Base-by-base conservation (phyloP, 2,329 filamentous ascomycete genomes). In the Sclerotinia minor region DNA sequence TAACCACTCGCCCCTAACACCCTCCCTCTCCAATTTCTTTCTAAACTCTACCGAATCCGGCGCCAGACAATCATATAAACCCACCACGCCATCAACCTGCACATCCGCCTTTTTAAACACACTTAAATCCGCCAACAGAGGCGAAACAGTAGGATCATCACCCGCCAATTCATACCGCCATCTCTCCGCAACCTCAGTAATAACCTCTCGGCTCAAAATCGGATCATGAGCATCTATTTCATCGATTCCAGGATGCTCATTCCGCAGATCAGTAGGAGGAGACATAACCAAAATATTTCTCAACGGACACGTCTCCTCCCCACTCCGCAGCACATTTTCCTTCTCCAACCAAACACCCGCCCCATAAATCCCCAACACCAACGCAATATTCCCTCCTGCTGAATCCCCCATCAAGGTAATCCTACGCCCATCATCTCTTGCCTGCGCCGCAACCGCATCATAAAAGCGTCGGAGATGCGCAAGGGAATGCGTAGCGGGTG, bases 21-120 rank as follows among this genome's bases (percentile, higher is more conserved):
- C 68, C 24, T 26, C 45, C 11, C 65, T 65, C 5, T 58, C 68
- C 13, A 73, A 61, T 49, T 67, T 64, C 50, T 72, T 65, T 19
- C 71, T 61, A 58, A 73, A 74, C 15, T 66, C 52, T 24, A 71
- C 58, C 0, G 58, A 67, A 65, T 73, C 72, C 1, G 72, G 68
- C 29, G 69, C 67, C 19, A 71, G 52, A 21, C 68, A 64, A 67
- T 72, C 71, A 64, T 70, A 65, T 19, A 68, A 69, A 26, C 67
- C 71, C 26, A 68, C 69, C 17, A 74, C 35, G 1, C 72, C 72
- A 64, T 74, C 69, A 9, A 72, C 71, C 41, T 72, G 71, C 44
- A 74, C 71, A 41, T 60, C 45, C 9, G 69, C 70, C 5, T 54
- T 58, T n/a, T 52, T 41, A 19, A 73, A 68, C 1, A 69, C 24